Base-by-base conservation (phyloP, 202 grass and related monocot genomes). In the Setaria italica region DNA sequence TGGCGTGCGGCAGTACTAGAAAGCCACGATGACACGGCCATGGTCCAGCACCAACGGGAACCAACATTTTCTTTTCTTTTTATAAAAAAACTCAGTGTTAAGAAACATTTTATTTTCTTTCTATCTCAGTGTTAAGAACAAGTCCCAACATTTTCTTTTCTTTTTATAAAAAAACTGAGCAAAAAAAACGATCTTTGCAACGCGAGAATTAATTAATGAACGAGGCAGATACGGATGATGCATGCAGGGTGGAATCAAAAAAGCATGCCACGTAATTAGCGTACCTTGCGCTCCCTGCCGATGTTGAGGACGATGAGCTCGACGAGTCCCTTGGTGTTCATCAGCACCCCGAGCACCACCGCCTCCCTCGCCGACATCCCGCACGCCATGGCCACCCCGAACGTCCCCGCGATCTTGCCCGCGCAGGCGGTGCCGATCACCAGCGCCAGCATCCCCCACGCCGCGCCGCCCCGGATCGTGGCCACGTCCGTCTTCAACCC, bases 241-340 rank as follows among this genome's bases (percentile, higher is more conserved):
- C 7, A 46, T 25, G 25, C 25, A 25, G 25, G 25, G 25, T 25
- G 25, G 25, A 25, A 25, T 25, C 25, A 25, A 25, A 25, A 25
- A 16, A 53, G 50, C 50, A 53, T 16, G 48, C 11, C 48, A 49
- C 48, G 48, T 46, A 46, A 46, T 25, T 25, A 25, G 25, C 19
- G 55, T 58, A 60, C 57, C 57, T 60, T 60, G 7, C 57, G 20
- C 62, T 96, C 94, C 81, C 90, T 91, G 82, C 94, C 94, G 19
- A 97, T 92, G 74, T 97, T 96, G 87, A 96, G 91, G 32, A 93
- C 91, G 69, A 97, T 91, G 65, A 97, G 91, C 87, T 97, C 94
- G 9, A 97, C 91, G 34, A 97, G 91, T 9, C 94, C 94, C 87
- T 97, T 97, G 54, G 94, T 60, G 79, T 94, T 97, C 94, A 97